phyloP scores from a whole-genome alignment of 2,329 filamentous ascomycete genomes.

The Fusarium graminum region DNA sequence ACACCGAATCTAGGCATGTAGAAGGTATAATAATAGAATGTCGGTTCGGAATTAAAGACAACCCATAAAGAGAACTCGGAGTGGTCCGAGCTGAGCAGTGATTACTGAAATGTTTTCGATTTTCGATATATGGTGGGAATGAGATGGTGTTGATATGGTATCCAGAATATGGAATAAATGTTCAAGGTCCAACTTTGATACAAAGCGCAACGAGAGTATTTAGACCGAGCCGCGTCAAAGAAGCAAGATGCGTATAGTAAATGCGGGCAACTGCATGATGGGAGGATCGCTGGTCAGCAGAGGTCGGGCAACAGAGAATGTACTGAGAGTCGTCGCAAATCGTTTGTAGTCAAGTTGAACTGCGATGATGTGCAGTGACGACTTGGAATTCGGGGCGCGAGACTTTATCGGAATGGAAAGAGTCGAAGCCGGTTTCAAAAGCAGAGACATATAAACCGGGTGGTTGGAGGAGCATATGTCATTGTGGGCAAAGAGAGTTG shows the following conservation, averaged over 20 bases:
- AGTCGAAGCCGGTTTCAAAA: conserved; percentile 23
- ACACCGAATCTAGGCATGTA: conserved; percentile 74
- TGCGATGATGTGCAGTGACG: conserved; percentile 13
- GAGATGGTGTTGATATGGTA: conserved; percentile 21
- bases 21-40: conserved; percentile 41
- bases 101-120: conserved; percentile 28
- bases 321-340: conserved; percentile 28
- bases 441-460: conserved; percentile 36
- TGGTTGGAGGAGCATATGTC: conserved; percentile 52
- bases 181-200: conserved; percentile 38
- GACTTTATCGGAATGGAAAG: conserved; percentile 39
- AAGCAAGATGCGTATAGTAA: conserved; percentile 41
- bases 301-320: conserved; percentile 27
- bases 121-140: conserved; percentile 37
- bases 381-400: conserved; percentile 32
- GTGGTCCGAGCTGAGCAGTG: conserved; percentile 15
- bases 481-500: conserved; percentile 48
- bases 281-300: conserved; percentile 42
- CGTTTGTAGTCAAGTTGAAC: conserved; percentile 22
- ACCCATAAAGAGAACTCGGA: conserved; percentile 44
- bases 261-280: conserved; percentile 50
- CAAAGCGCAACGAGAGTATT: conserved; percentile 41
- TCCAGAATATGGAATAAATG: conserved; percentile 34
- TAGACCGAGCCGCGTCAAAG: conserved; percentile 44
- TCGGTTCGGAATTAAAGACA: conserved; percentile 45